These are phyloP conservation scores for Arachis stenosperma DNA, from an alignment of 306 rosid species.

Conservation along the genomic window DNA sequence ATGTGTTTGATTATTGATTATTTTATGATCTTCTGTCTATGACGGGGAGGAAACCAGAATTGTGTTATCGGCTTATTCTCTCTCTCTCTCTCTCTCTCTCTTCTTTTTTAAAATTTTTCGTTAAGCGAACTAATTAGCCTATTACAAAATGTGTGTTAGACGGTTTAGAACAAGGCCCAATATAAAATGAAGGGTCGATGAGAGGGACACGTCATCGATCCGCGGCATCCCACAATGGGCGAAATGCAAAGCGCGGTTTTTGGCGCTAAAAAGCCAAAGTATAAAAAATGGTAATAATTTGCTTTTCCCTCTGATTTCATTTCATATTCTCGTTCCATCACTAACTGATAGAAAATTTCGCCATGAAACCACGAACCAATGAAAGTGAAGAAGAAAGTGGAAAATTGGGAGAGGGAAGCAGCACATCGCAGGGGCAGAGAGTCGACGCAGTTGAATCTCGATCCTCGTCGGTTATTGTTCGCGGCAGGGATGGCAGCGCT, in stretches of 20 bases:
- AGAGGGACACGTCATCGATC: background rate
- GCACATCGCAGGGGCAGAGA: slow-evolving; percentile 58
- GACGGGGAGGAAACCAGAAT: too few species aligned
- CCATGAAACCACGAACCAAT: background rate
- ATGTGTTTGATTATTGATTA: background rate
- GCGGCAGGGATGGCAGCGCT: slow-evolving; percentile 85
- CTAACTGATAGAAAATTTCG: background rate
- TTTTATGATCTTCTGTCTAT: too few species aligned
- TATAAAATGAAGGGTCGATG: background rate
- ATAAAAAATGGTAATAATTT: background rate
- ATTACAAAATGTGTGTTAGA: too few species aligned
- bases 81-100: too few species aligned
- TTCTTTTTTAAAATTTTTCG: too few species aligned
- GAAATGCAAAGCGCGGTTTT: background rate
- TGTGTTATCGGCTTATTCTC: too few species aligned
- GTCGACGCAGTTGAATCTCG: slow-evolving; percentile 67
- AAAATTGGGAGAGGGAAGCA: slow-evolving; percentile 43
- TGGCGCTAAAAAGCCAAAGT: background rate
- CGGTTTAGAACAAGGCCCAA: too few species aligned
- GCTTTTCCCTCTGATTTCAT: background rate
- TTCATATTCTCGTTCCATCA: background rate
- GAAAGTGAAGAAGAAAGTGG: background rate
- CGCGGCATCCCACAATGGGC: background rate
- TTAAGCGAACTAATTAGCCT: too few species aligned
- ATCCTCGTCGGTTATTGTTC: slow-evolving; percentile 52